Evolutionary conservation across 208 protist genomes (phyloP).

Genomic region (Naegleria fowleri): DNA sequence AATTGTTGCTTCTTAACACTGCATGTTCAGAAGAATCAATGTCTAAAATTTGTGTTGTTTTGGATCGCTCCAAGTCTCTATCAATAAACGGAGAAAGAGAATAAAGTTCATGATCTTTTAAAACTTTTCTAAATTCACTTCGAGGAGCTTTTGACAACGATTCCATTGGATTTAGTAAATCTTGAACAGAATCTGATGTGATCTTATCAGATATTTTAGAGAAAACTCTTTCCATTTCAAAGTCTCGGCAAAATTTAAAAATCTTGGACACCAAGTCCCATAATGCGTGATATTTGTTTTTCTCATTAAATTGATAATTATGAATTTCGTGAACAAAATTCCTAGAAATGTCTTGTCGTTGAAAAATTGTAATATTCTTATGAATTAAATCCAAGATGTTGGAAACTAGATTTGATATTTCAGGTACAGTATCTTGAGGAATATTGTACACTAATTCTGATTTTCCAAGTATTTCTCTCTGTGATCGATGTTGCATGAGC

Average conservation of each 20-base stretch:
- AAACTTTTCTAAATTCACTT: not conserved
- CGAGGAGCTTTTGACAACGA: not conserved
- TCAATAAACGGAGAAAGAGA: not conserved
- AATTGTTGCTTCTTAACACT: too few relatives aligned
- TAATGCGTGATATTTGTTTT: not conserved
- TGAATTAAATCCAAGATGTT: not conserved
- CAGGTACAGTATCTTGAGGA: not conserved
- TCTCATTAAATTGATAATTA: not conserved
- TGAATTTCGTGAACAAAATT: not conserved
- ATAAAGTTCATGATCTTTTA: not conserved
- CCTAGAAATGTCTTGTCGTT: too few relatives aligned
- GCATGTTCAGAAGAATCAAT: not conserved
- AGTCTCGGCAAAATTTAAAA: not conserved
- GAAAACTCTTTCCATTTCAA: not conserved
- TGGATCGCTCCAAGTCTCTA: not conserved
- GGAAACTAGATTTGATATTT: not conserved
- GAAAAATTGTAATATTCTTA: not conserved
- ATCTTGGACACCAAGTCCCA: not conserved
- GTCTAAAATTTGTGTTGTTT: not conserved
- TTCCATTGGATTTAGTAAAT: not conserved
- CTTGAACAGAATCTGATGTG: not conserved
- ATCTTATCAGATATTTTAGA: not conserved
- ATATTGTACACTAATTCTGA: not conserved
- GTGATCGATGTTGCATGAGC: not conserved
- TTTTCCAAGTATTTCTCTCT: not conserved